These are phyloP conservation scores for Rosa hybrid DNA, from an alignment of 331 rosid species.

Conservation along the genomic window DNA sequence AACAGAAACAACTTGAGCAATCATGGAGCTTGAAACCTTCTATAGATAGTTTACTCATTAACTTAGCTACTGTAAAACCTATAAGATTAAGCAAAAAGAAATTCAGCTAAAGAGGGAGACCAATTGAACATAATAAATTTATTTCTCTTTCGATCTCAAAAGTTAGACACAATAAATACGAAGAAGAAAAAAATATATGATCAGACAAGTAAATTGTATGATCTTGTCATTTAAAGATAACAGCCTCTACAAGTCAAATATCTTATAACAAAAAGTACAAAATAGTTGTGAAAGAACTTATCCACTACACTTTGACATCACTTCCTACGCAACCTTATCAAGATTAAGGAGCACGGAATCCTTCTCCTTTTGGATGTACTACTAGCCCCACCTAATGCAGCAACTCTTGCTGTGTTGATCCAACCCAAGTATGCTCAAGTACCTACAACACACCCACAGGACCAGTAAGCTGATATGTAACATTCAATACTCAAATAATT, in stretches of 20 bases:
- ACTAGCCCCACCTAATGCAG: constrained; percentile 4
- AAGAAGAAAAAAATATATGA: neutral
- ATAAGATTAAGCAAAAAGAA: constrained; percentile 4
- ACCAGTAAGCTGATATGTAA: neutral
- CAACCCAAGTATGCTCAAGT: constrained; percentile 10
- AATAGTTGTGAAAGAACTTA: neutral
- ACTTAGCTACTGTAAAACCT: neutral
- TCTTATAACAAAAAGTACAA: neutral
- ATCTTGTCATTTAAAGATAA: neutral
- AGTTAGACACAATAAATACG: neutral
- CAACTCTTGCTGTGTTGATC: constrained; percentile 18
- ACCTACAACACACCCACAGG: constrained; percentile 15
- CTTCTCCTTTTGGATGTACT: neutral
- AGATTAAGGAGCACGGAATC: neutral
- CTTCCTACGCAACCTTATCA: constrained; percentile 13
- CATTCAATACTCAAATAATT: neutral
- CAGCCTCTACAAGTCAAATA: neutral
- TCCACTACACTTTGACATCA: neutral
- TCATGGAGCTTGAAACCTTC: neutral
- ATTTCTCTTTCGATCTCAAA: neutral
- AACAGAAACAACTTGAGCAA: neutral
- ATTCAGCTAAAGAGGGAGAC: neutral
- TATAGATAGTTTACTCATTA: neutral
- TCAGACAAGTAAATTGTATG: neutral
- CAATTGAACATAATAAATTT: neutral